Conservation (phyloP, 129 eudicot genomes). For the Centrapalus pauciflorus region DNA sequence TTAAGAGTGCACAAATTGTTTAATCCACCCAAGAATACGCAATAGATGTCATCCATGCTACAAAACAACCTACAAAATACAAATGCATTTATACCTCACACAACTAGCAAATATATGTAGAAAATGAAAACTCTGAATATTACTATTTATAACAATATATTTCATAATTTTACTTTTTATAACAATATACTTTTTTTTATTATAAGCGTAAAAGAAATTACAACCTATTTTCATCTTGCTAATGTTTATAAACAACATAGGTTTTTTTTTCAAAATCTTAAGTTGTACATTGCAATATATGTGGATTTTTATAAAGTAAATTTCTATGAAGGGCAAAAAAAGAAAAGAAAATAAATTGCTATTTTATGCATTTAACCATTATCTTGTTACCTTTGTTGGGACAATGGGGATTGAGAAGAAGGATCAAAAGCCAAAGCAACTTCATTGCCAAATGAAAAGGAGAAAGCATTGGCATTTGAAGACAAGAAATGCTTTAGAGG, state of each 20-base stretch:
- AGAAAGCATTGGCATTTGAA: constrained; percentile 47
- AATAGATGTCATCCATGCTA: constrained; percentile 67
- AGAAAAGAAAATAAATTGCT: background rate
- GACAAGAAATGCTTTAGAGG: constrained; percentile 48
- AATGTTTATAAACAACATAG: too few species aligned
- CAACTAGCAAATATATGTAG: too few species aligned
- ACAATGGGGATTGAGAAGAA: constrained; percentile 28
- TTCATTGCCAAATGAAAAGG: constrained; percentile 51
- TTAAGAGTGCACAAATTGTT: constrained; percentile 62
- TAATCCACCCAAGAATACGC: constrained; percentile 68
- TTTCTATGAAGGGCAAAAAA: background rate
- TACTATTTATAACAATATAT: too few species aligned
- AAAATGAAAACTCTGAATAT: too few species aligned
- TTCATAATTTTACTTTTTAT: too few species aligned
- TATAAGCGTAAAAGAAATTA: too few species aligned
- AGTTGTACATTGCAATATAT: too few species aligned
- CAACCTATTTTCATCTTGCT: too few species aligned
- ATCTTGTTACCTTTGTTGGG: constrained; percentile 46
- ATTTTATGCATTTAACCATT: background rate
- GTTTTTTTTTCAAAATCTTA: too few species aligned
- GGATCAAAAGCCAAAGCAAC: constrained; percentile 61
- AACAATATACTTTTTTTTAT: too few species aligned
- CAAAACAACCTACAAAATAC: constrained; percentile 50
- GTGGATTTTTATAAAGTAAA: too few species aligned
- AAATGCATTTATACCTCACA: background rate